Evolutionary conservation across 208 protist genomes (phyloP).

Genomic region (Strigomonas oncopelti): DNA sequence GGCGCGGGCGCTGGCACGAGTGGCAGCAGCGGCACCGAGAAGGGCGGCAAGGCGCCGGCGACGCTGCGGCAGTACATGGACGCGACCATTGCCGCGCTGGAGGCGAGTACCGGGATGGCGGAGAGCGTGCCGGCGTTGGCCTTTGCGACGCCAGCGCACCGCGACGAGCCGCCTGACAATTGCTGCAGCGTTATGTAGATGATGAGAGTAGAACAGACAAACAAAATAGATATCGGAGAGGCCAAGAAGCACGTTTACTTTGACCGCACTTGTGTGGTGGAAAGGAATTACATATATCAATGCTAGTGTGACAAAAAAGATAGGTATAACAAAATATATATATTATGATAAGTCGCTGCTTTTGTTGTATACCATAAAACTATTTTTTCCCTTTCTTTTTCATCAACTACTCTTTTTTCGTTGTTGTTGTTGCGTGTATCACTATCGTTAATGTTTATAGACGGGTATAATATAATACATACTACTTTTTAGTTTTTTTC

Average conservation of each 20-base stretch:
- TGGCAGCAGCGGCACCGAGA: too few species aligned
- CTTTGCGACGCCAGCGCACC: constrained; percentile 36
- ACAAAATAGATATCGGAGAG: background rate
- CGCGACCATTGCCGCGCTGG: constrained; percentile 57
- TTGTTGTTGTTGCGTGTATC: background rate
- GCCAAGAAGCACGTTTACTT: background rate
- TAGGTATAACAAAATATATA: background rate
- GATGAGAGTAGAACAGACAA: too few species aligned
- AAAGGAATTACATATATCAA: background rate
- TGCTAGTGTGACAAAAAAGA: background rate
- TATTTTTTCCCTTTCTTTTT: background rate
- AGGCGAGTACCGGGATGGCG: constrained; percentile 25
- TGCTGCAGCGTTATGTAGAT: constrained; percentile 40
- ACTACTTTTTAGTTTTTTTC: background rate
- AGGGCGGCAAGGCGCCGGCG: background rate
- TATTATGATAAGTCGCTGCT: background rate
- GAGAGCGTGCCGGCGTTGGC: constrained; percentile 45
- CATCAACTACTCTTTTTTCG: background rate
- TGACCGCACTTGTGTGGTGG: background rate
- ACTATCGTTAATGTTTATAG: background rate
- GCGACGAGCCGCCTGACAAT: constrained; percentile 1
- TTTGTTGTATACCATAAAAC: background rate
- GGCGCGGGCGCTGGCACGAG: too few species aligned
- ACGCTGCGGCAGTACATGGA: constrained; percentile 59
- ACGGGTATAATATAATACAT: constrained; percentile 1